Evolutionary conservation across 169 alveolate species (phyloP), one percentile per base, ranked within the genome.

Genomic region (Toxoplasma gondii): DNA sequence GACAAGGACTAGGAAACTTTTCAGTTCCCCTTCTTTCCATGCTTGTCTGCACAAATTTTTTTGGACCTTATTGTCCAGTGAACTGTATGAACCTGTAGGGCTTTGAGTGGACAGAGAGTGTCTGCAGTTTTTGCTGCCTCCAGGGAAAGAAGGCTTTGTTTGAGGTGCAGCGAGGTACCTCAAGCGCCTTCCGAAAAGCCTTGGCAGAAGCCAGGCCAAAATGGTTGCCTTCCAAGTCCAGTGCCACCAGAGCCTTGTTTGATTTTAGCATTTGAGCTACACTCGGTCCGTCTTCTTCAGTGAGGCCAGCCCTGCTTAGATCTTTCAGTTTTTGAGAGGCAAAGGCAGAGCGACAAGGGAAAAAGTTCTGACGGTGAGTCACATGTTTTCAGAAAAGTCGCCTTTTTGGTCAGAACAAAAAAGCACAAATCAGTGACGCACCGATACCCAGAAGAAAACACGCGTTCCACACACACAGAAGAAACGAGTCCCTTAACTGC

Each of bases 181-280:
- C 90, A 10, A 82, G 67, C 24, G 90, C 90, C 39, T 43, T 82
- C 38, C 90, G 34, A 58, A 88, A 88, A 27, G 92, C 92, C 58
- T 39, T 88, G 0, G 84, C 81, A 38, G 92, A 88, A 0, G 38
- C 83, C 12, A 88, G 81, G 34, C 92, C 92, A 49, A 88, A 49
- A 43, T 88, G 53, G 58, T 88, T 88, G 67, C 92, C 92, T 29
- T 88, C 92, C 36, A 88, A 81, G 24, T 64, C 81, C 38, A 88
- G 83, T 38, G 17, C 29, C 12, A 17, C 53, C 31, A 88, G 83
- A 39, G 9, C 45, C 58, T 53, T 64, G 39, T 88, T 88, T 54
- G 81, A 22, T 29, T 31, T 36, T n/a, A 88, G 58, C 64, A 88
- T 34, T 36, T 36, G 58, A 31, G 92, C 92, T 12, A 88, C 41